Percentiles rank a stretch among this genome's conserved stretches.
These are phyloP conservation scores for Aspergillaceae sp. DNA, from an alignment of 2,329 filamentous ascomycete genomes.

Conservation along the genomic window DNA sequence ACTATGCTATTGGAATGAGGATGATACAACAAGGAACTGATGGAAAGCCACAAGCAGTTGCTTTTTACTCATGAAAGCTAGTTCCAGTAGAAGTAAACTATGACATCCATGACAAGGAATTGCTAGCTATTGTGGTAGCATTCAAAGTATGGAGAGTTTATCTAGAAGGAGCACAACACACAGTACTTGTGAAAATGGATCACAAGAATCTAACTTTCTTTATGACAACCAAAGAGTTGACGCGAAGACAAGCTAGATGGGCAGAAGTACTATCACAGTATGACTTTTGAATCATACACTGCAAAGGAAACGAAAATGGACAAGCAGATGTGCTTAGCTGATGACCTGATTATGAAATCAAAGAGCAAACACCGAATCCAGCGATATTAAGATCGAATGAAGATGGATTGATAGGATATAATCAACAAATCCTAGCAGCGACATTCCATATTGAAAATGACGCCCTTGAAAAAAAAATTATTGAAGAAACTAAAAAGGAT, in stretches of 20 bases:
- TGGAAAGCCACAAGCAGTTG: background rate
- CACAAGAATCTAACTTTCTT: background rate
- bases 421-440: background rate
- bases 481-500: background rate
- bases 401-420: background rate
- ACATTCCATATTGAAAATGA: background rate
- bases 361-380: too few species aligned
- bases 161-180: background rate
- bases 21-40: background rate
- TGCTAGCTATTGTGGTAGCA: too few species aligned
- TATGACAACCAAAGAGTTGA: too few species aligned
- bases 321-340: too few species aligned
- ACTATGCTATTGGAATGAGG: background rate
- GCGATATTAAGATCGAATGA: too few species aligned
- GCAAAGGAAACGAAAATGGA: too few species aligned
- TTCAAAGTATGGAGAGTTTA: background rate
- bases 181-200: background rate
- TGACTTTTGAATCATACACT: too few species aligned
- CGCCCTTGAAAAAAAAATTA: background rate
- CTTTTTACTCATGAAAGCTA: background rate
- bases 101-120: too few species aligned
- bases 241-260: too few species aligned
- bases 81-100: too few species aligned
- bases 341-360: too few species aligned
- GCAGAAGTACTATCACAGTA: too few species aligned